These are phyloP conservation scores for Begonia loranthoides DNA, from an alignment of 306 rosid species.

Conservation along the genomic window DNA sequence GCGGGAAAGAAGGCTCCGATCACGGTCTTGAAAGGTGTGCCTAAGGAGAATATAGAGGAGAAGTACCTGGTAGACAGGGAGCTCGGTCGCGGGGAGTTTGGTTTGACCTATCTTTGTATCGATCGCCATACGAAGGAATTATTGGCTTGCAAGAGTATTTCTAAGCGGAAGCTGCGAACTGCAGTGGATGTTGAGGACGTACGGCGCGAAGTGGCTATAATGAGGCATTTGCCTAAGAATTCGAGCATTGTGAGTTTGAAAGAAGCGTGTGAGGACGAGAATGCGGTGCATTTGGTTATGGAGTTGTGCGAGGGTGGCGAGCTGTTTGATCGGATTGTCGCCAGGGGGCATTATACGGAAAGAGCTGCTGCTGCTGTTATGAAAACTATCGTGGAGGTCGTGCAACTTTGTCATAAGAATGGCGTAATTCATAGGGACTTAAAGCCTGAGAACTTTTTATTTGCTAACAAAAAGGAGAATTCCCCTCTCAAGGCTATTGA, in stretches of 20 bases:
- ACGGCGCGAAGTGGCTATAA: conserved; percentile 79
- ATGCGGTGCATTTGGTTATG: conserved; percentile 43
- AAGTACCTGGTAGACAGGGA: conserved; percentile 75
- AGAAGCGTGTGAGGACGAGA: conserved; percentile 17
- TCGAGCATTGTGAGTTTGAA: conserved; percentile 26
- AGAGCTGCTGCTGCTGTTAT: conserved; percentile 68
- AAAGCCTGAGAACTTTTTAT: too few species aligned
- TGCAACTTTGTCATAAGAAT: conserved; percentile 71
- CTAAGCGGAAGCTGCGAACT: conserved; percentile 78
- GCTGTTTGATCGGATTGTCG: conserved; percentile 60
- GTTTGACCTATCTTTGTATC: conserved; percentile 73
- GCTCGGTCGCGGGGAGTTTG: conserved; percentile 90
- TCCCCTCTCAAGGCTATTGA: conserved; percentile 88
- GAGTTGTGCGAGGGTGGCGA: conserved; percentile 66
- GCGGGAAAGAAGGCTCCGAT: conserved; percentile 47
- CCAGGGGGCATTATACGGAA: conserved; percentile 79
- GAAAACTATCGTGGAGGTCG: conserved; percentile 73
- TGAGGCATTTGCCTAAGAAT: conserved; percentile 74
- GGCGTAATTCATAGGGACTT: conserved; percentile 63
- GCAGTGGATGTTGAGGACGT: conserved; percentile 78
- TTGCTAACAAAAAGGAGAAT: conserved; percentile 36
- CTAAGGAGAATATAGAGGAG: conserved; percentile 62
- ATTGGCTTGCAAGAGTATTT: conserved; percentile 79
- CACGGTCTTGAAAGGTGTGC: conserved; percentile 39
- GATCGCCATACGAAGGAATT: conserved; percentile 59